Evolutionary conservation across 495 filamentous ascomycete genomes (phyloP).

Genomic region (Aspergillus sclerotiicarbonarius): DNA sequence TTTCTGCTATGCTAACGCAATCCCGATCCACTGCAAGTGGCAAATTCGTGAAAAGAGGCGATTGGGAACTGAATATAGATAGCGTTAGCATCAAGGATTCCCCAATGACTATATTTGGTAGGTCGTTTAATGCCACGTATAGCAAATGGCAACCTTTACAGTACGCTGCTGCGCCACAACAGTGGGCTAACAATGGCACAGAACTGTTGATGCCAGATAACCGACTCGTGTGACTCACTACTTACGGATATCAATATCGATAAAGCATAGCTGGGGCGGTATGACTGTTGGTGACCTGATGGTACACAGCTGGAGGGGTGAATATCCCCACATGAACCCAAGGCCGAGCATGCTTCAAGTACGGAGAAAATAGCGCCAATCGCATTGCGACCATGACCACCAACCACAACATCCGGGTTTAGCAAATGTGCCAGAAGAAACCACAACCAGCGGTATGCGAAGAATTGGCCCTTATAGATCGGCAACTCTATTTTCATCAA

Average conservation of each 20-base stretch:
- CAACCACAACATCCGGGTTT: no score
- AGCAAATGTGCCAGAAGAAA: no score
- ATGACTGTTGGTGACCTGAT: neutral
- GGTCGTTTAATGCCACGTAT: neutral
- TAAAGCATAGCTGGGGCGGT: neutral
- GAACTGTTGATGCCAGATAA: no score
- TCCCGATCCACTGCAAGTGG: neutral
- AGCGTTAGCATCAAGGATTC: neutral
- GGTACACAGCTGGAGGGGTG: neutral
- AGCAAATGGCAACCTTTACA: neutral
- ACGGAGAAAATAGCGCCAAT: no score
- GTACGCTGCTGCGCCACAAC: neutral
- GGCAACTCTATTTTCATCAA: slow-evolving; percentile 7
- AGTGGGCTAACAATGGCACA: neutral
- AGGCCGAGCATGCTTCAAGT: no score
- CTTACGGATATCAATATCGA: no score
- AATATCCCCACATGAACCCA: neutral
- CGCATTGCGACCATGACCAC: no score
- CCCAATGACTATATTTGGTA: neutral
- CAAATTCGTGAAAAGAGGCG: neutral
- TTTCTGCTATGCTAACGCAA: neutral
- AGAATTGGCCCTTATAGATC: neutral
- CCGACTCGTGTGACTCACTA: no score
- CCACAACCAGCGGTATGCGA: neutral
- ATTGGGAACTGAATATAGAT: neutral